These are phyloP conservation scores for Brassica juncea DNA, from an alignment of 345 rosid genomes.

Conservation along the genomic window DNA sequence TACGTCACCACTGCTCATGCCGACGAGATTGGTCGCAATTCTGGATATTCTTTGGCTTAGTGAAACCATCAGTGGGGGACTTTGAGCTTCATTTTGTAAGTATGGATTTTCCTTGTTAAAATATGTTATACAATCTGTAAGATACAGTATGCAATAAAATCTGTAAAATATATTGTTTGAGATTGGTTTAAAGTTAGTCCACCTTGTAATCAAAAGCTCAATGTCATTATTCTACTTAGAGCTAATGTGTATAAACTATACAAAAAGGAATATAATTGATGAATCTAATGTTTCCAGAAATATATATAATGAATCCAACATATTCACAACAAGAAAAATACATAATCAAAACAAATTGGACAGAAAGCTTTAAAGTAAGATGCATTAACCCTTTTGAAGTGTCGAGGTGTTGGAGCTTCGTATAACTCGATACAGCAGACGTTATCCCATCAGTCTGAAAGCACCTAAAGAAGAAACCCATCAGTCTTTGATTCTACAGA, in stretches of 20 bases:
- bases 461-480: slow-evolving; percentile 38
- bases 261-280: background rate
- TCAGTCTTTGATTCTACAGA: slow-evolving; percentile 5
- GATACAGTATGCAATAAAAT: background rate
- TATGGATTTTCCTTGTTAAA: background rate
- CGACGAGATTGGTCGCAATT: slow-evolving; percentile 44
- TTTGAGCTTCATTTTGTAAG: background rate
- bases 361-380: background rate
- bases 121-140: background rate
- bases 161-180: background rate
- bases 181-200: background rate
- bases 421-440: slow-evolving; percentile 30
- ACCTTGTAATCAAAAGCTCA: background rate
- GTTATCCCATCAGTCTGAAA: slow-evolving; percentile 16
- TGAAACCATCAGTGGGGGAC: background rate
- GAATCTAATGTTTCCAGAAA: background rate
- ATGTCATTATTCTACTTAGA: background rate
- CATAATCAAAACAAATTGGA: slow-evolving; percentile 3
- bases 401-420: slow-evolving; percentile 15
- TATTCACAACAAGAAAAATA: background rate
- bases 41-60: slow-evolving; percentile 11
- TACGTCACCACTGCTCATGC: slow-evolving; percentile 68
- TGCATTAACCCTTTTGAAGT: slow-evolving; percentile 18
- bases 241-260: background rate
- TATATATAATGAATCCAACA: background rate